phyloP scores from a whole-genome alignment of 257 asterid species.

The Fraxinus americana region DNA sequence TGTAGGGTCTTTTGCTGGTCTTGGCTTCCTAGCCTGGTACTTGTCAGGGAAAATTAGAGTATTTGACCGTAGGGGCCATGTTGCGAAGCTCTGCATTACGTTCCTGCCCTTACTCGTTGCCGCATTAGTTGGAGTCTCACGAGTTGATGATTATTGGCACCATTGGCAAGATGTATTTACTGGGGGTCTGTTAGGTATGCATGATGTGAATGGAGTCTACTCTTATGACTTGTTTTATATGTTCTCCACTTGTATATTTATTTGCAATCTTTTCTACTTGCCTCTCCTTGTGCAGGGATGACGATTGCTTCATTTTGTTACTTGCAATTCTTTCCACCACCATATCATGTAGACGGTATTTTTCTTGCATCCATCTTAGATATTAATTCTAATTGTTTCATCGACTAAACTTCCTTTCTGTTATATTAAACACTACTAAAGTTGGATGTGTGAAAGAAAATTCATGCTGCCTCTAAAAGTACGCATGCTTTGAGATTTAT shows the following conservation, averaged over 20 bases:
- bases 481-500: background rate
- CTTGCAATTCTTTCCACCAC: slow-evolving; percentile 94
- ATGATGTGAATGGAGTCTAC: slow-evolving; percentile 13
- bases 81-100: slow-evolving; percentile 70
- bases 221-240: slow-evolving; percentile 12
- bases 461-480: background rate
- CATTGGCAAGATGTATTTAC: slow-evolving; percentile 85
- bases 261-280: slow-evolving; percentile 27
- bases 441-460: background rate
- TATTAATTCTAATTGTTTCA: background rate
- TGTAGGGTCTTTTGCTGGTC: slow-evolving; percentile 91
- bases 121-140: slow-evolving; percentile 78
- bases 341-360: slow-evolving; percentile 78
- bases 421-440: background rate
- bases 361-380: slow-evolving; percentile 8
- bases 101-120: slow-evolving; percentile 71
- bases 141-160: slow-evolving; percentile 90
- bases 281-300: slow-evolving; percentile 56
- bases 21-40: slow-evolving; percentile 78
- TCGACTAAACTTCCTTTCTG: background rate
- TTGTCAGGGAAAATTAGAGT: slow-evolving; percentile 67
- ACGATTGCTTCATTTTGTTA: slow-evolving; percentile 83
- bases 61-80: slow-evolving; percentile 76
- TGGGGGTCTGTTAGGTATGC: slow-evolving; percentile 68
- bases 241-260: slow-evolving; percentile 8